phyloP scores from a whole-genome alignment of 23 red algal species.

The Pyropia yezoensis region DNA sequence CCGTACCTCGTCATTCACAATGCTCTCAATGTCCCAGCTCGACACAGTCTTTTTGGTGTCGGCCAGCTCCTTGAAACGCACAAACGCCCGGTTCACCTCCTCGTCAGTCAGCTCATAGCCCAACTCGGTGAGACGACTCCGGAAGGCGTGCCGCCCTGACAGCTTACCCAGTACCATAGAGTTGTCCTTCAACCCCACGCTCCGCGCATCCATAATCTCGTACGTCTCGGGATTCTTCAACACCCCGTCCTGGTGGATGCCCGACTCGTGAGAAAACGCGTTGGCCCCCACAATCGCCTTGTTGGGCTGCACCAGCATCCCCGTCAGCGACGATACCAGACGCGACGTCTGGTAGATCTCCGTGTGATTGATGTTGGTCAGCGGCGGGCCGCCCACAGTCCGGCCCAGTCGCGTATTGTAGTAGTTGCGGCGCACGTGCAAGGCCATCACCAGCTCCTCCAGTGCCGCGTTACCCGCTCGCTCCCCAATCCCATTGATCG shows the following conservation, averaged over 20 bases:
- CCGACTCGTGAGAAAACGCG: slow-evolving; percentile 95
- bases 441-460: slow-evolving; percentile 97
- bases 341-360: slow-evolving; percentile 88
- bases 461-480: slow-evolving; percentile 94
- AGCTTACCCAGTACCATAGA: slow-evolving; percentile 93
- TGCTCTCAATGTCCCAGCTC: slow-evolving; percentile 66
- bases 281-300: slow-evolving; percentile 98
- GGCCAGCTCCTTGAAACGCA: slow-evolving; percentile 91
- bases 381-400: slow-evolving; percentile 2
- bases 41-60: slow-evolving; percentile 92
- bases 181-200: slow-evolving; percentile 75
- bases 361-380: slow-evolving; percentile 77
- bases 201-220: slow-evolving; percentile 92
- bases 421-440: slow-evolving; percentile 79
- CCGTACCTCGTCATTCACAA: slow-evolving; percentile 88
- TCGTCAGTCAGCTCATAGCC: slow-evolving; percentile 87
- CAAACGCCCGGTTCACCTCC: slow-evolving; percentile 90
- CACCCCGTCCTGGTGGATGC: slow-evolving; percentile 98
- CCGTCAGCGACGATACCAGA: slow-evolving; percentile 93
- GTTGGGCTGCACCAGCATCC: slow-evolving; percentile 91
- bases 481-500: slow-evolving; percentile 98
- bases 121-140: slow-evolving; percentile 52
- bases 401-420: slow-evolving; percentile 60
- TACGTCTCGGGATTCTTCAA: slow-evolving; percentile 91
- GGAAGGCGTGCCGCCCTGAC: slow-evolving; percentile 88